These are phyloP conservation scores for Geoglossum glabrum DNA, from an alignment of 495 filamentous ascomycete genomes.

Conservation along the genomic window DNA sequence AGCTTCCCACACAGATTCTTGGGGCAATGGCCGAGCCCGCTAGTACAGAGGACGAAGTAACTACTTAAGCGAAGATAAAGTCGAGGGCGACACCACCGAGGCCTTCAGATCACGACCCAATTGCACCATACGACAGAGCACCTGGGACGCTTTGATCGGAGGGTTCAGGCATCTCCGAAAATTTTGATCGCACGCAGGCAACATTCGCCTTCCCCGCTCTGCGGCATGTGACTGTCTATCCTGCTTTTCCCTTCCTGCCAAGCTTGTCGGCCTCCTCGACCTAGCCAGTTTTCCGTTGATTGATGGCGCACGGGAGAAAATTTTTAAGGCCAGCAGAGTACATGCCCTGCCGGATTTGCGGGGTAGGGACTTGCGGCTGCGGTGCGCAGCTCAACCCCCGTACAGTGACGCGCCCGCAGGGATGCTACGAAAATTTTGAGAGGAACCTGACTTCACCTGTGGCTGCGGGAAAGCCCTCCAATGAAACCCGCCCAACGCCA, in stretches of 20 bases:
- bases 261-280: neutral
- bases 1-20: too few relatives aligned
- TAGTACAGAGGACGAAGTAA: too few relatives aligned
- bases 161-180: neutral
- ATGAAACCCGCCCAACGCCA: neutral
- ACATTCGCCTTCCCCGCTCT: neutral
- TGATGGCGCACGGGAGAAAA: neutral
- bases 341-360: neutral
- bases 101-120: neutral
- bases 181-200: neutral
- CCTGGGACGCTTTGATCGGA: neutral
- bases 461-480: neutral
- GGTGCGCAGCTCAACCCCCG: neutral
- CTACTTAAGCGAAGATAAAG: constrained; percentile 1
- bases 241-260: neutral
- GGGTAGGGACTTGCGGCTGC: neutral
- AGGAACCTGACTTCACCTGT: neutral
- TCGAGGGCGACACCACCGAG: neutral
- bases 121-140: too few relatives aligned
- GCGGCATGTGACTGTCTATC: neutral
- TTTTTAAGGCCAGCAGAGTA: neutral
- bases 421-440: neutral
- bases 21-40: neutral
- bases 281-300: neutral
- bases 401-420: neutral